Evolutionary conservation across 768 basidiomycete species (phyloP), one percentile per base, ranked within the genome.

Genomic region (Boletus fagicola): DNA sequence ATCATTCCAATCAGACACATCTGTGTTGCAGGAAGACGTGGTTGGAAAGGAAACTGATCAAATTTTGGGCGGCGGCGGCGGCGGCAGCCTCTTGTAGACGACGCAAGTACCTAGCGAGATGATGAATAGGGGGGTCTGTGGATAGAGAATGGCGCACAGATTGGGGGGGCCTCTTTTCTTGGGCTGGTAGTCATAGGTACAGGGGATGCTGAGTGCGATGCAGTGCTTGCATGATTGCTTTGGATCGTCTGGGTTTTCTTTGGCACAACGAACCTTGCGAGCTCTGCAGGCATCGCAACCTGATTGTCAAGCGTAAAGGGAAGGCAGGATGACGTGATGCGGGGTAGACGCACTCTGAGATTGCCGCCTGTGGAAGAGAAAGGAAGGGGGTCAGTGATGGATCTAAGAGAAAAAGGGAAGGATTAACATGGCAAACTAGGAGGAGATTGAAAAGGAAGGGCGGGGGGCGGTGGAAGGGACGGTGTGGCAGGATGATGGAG

Each of bases 151-250:
- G 30, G 68, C 85, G 73, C 73, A 95, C 90, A 94, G 78, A 72
- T 95, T 95, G 2, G 93, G 94, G 4, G 94, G 94, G 0, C 94
- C 94, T 54, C 94, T 79, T 73, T 95, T 95, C 79, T 94, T 94
- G 20, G 94, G 94, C 69, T 91, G 89, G 70, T 95, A 95, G 68
- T 92, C 89, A 64, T 94, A 96, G 1, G 90, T 93, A 71, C 94
- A 94, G 6, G 85, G 82, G 49, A 94, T 88, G 20, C 85, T 87
- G 49, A 94, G 83, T 0, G 87, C 81, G 63, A 88, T 78, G 70
- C 92, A 94, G 68, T 94, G 92, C 69, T 90, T 93, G 87, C 92
- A 94, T 9, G 87, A 79, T 61, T 84, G 84, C 71, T 86, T 88
- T 11, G 82, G 77, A 67, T 90, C 88, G 60, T 90, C 88, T 26